These are phyloP conservation scores for Erythrobasidium hasegawianum DNA, from an alignment of 1,284 basidiomycete genomes.

Conservation along the genomic window DNA sequence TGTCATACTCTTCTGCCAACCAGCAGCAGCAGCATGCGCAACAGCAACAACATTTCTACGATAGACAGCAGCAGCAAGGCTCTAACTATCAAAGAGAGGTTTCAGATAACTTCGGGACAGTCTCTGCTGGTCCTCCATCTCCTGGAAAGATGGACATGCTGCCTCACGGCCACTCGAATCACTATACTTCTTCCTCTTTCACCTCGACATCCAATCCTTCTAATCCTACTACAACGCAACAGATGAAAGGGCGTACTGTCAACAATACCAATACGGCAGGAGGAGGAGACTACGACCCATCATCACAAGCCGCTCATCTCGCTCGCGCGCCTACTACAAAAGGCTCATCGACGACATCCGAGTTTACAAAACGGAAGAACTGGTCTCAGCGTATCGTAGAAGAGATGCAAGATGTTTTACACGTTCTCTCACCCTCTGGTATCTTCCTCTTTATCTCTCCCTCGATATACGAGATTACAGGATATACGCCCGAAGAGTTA, in stretches of 20 bases:
- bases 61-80: background rate
- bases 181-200: background rate
- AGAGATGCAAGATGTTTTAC: slow-evolving; percentile 68
- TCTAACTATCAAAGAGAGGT: background rate
- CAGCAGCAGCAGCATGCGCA: slow-evolving; percentile 3
- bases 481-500: slow-evolving; percentile 69
- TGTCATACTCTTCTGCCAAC: background rate
- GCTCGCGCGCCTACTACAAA: slow-evolving; percentile 14
- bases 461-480: slow-evolving; percentile 66
- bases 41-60: background rate
- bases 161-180: slow-evolving; percentile 3
- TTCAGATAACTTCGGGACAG: slow-evolving; percentile 17
- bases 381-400: slow-evolving; percentile 77
- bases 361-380: slow-evolving; percentile 77
- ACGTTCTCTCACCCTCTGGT: slow-evolving; percentile 62
- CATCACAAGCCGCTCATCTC: background rate
- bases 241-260: background rate
- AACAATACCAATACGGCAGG: background rate
- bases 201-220: too few relatives aligned
- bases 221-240: background rate
- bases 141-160: slow-evolving; percentile 30
- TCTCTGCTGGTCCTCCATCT: slow-evolving; percentile 25
- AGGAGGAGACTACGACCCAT: background rate
- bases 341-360: slow-evolving; percentile 52
- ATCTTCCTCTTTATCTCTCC: slow-evolving; percentile 67